Conservation (phyloP, 1,284 basidiomycete species). For the Malassezia dermatis region DNA sequence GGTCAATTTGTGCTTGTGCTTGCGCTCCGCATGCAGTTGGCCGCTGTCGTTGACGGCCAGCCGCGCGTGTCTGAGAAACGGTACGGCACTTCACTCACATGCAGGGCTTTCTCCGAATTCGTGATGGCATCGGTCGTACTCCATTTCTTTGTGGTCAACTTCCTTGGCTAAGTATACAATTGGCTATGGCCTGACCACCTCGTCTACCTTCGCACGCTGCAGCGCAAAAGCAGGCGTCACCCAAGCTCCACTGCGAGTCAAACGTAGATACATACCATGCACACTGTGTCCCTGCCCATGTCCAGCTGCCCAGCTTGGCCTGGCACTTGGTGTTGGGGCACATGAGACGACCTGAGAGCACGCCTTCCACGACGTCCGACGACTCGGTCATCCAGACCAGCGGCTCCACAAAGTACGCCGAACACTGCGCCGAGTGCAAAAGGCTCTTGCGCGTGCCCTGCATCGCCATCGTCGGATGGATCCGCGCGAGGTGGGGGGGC, state of each 20-base stretch:
- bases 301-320: conserved; percentile 84
- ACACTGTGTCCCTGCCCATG: conserved; percentile 90
- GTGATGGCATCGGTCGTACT: conserved; percentile 83
- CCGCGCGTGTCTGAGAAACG: conserved; percentile 1
- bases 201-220: conserved; percentile 77
- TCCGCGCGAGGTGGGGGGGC: conserved; percentile 4
- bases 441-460: conserved; percentile 6
- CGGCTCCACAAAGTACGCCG: conserved; percentile 93
- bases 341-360: conserved; percentile 71
- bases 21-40: conserved; percentile 77
- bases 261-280: conserved; percentile 58
- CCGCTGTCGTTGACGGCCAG: conserved; percentile 54
- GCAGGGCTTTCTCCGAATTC: conserved; percentile 72
- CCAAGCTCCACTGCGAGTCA: conserved; percentile 35
- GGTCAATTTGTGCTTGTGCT: conserved; percentile 94
- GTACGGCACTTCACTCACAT: conserved; percentile 11
- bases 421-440: conserved; percentile 58
- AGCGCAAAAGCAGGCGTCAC: conserved; percentile 70
- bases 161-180: conserved; percentile 58
- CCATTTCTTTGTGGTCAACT: conserved; percentile 98
- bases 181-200: conserved; percentile 45
- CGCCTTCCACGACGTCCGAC: conserved; percentile 62
- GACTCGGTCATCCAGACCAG: conserved; percentile 75
- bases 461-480: background rate
- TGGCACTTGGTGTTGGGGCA: conserved; percentile 84